Evolutionary conservation across 345 rosid species (phyloP).

Genomic region (Gossypium australe): DNA sequence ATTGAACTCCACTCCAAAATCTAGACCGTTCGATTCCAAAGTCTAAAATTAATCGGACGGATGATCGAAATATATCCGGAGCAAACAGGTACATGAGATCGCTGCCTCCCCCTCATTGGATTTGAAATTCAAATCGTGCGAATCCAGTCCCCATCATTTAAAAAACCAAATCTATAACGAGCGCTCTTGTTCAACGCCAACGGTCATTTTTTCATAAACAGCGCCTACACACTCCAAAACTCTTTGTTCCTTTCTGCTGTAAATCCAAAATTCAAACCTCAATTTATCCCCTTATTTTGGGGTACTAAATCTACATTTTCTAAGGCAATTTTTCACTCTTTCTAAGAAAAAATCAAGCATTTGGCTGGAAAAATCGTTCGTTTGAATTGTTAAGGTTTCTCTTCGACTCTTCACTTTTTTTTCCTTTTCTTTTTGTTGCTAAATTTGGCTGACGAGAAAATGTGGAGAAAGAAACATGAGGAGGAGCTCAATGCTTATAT

Average conservation of each 20-base stretch:
- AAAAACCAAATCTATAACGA: slow-evolving; percentile 10
- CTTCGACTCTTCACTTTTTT: slow-evolving; percentile 3
- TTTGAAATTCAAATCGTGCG: slow-evolving; percentile 36
- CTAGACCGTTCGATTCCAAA: neutral
- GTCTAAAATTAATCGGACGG: neutral
- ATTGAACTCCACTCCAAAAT: neutral
- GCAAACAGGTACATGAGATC: slow-evolving; percentile 9
- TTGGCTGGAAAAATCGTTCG: neutral
- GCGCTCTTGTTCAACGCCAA: slow-evolving; percentile 22
- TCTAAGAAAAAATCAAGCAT: neutral
- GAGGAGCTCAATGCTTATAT: neutral
- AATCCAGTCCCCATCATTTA: slow-evolving; percentile 17
- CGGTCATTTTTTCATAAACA: slow-evolving; percentile 32
- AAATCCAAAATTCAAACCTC: slow-evolving; percentile 13
- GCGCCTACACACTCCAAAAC: slow-evolving; percentile 22
- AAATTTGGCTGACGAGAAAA: neutral
- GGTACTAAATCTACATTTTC: neutral
- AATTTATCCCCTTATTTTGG: neutral
- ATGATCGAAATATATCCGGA: neutral
- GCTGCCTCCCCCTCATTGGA: slow-evolving; percentile 9
- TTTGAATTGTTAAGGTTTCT: slow-evolving; percentile 26
- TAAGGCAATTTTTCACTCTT: neutral
- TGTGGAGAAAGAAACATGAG: neutral
- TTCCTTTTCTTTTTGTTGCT: neutral
- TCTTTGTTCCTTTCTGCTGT: neutral